Evolutionary conservation across 305 asterid species (phyloP), one percentile per base, ranked within the genome.

Genomic region (Lippia alba): DNA sequence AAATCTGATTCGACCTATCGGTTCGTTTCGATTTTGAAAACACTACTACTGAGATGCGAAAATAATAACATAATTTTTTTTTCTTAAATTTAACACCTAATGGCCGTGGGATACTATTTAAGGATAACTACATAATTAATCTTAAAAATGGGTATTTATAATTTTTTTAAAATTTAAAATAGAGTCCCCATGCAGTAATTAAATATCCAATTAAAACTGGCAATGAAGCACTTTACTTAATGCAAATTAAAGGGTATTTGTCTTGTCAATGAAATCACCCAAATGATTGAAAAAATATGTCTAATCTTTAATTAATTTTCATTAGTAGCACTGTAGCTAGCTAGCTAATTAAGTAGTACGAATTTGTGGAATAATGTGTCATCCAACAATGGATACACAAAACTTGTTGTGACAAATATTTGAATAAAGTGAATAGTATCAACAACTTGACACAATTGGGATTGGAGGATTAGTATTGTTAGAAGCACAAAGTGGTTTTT

Each of bases 321-420:
- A 45, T 45, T 1, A 45, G n/a, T 53, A 51, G n/a, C n/a, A n/a
- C n/a, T n/a, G n/a, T n/a, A n/a, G n/a, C n/a, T n/a, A n/a, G 61
- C 32, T 71, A 46, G 53, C 45, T 39, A 39, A 7, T 7, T 39
- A 39, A 39, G 45, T 39, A 39, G 9, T n/a, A 59, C 10, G 24
- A 67, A 50, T 74, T 50, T 62, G 75, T 74, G 82, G 82, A 79
- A 77, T 66, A 64, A 74, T 63, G 83, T 80, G 87, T 80, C 85
- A 72, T 76, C 86, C 78, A 78, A 72, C 80, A 58, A 73, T 67
- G 50, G 49, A 59, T 17, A 60, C 50, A 32, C 41, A 36, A 36
- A 36, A 36, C 41, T 4, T 36, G 0, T 34, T 34, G 3, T 34
- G 3, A 6, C 3, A 34, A 2, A 34, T 34, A 34, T 2, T 36